These are phyloP conservation scores for Guyanaporus albipodus DNA, from an alignment of 768 basidiomycete genomes.

Conservation along the genomic window DNA sequence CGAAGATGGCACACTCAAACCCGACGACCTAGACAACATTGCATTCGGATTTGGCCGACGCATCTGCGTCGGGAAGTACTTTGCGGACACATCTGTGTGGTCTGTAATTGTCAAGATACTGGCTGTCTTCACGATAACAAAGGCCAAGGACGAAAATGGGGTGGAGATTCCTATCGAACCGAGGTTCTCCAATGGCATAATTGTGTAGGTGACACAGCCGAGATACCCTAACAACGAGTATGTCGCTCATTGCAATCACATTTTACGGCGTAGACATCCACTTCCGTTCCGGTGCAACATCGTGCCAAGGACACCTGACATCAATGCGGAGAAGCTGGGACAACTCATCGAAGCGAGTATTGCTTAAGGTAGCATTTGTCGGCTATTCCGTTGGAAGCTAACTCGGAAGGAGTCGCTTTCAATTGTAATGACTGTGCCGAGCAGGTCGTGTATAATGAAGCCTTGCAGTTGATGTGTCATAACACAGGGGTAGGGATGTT, in stretches of 20 bases:
- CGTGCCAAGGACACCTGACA: constrained; percentile 5
- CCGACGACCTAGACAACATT: constrained; percentile 9
- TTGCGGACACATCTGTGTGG: constrained; percentile 21
- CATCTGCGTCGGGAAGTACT: constrained; percentile 22
- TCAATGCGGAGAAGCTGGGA: constrained; percentile 3
- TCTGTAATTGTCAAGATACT: constrained; percentile 11
- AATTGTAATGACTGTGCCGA: no score
- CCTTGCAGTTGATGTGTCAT: no score
- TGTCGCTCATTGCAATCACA: no score
- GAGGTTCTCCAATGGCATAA: constrained; percentile 11
- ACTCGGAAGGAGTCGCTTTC: no score
- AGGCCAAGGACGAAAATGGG: constrained; percentile 4
- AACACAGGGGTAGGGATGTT: no score
- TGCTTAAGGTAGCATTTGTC: no score
- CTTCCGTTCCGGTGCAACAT: constrained; percentile 12
- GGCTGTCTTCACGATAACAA: constrained; percentile 11
- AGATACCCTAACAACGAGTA: no score
- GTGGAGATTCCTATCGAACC: constrained; percentile 14
- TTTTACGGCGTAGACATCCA: background rate
- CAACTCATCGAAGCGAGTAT: background rate
- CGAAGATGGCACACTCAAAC: constrained; percentile 11
- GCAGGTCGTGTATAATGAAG: no score
- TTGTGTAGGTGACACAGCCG: constrained; percentile 12
- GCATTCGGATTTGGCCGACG: constrained; percentile 26
- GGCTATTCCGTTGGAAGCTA: no score